Conservation (phyloP, 169 alveolate genomes). For the Cryptosporidium canis region DNA sequence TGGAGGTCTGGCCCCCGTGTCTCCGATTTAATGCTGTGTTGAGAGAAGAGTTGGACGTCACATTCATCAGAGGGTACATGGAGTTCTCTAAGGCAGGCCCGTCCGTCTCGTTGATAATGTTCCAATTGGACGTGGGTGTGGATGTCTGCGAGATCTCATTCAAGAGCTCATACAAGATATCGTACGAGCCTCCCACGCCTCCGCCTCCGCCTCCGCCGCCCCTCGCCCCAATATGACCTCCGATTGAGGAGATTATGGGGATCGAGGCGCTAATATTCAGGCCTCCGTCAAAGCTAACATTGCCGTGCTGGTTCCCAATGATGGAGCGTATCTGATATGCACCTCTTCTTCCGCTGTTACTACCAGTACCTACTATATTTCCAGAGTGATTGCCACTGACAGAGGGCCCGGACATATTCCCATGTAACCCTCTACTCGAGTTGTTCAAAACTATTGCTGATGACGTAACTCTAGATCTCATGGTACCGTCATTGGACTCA, state of each 20-base stretch:
- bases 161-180: slow-evolving; percentile 59
- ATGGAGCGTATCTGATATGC: slow-evolving; percentile 45
- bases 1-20: neutral
- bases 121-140: slow-evolving; percentile 62
- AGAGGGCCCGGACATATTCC: neutral
- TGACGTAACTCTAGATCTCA: neutral
- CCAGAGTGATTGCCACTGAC: neutral
- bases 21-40: slow-evolving; percentile 41
- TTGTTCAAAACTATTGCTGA: neutral
- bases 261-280: slow-evolving; percentile 38
- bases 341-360: neutral
- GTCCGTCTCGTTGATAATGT: slow-evolving; percentile 28
- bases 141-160: slow-evolving; percentile 55
- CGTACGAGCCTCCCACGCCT: slow-evolving; percentile 33
- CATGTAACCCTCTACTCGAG: neutral
- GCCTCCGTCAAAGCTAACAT: slow-evolving; percentile 49
- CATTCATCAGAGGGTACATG: slow-evolving; percentile 40
- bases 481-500: neutral
- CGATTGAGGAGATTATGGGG: slow-evolving; percentile 26
- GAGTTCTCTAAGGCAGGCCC: slow-evolving; percentile 62
- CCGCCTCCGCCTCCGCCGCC: neutral
- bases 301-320: slow-evolving; percentile 43
- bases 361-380: neutral
- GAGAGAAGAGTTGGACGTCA: neutral
- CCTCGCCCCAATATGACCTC: neutral